Conservation (phyloP, 805 yeast genomes). For the Metschnikowia chrysomelidarum region DNA sequence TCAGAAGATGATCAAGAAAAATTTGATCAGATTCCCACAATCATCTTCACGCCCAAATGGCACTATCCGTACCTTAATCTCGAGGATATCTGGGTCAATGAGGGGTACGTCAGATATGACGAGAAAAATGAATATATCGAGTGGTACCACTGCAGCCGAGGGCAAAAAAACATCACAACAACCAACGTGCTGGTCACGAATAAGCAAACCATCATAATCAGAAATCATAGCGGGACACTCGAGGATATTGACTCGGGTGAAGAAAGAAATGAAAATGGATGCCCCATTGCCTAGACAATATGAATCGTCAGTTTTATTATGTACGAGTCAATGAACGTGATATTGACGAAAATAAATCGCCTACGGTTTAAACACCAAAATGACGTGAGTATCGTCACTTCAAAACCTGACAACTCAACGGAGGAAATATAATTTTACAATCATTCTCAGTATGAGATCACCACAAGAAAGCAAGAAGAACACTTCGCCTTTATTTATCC, state of each 20-base stretch:
- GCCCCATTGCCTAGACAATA: constrained; percentile 9
- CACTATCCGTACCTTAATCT: constrained; percentile 58
- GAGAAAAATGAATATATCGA: constrained; percentile 53
- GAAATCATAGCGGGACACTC: constrained; percentile 36
- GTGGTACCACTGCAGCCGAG: constrained; percentile 59
- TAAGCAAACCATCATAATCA: constrained; percentile 34
- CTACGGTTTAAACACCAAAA: neutral
- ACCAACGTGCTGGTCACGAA: constrained; percentile 12
- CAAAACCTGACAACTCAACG: too few relatives aligned
- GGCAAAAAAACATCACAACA: too few relatives aligned
- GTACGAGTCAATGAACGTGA: too few relatives aligned
- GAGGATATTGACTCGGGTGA: constrained; percentile 22
- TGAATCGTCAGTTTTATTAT: too few relatives aligned
- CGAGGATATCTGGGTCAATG: constrained; percentile 48
- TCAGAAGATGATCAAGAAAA: constrained; percentile 1
- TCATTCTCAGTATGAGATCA: too few relatives aligned
- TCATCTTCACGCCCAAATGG: constrained; percentile 66
- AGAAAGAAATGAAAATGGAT: constrained; percentile 1
- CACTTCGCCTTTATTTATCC: too few relatives aligned
- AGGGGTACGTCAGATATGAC: constrained; percentile 58
- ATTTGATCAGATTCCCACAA: constrained; percentile 41
- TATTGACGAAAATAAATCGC: too few relatives aligned
- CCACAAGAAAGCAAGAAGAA: too few relatives aligned
- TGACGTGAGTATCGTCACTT: neutral
- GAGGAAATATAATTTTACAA: too few relatives aligned